Base-by-base conservation (phyloP, 495 filamentous ascomycete species). In the Penicillium psychrofluorescens region DNA sequence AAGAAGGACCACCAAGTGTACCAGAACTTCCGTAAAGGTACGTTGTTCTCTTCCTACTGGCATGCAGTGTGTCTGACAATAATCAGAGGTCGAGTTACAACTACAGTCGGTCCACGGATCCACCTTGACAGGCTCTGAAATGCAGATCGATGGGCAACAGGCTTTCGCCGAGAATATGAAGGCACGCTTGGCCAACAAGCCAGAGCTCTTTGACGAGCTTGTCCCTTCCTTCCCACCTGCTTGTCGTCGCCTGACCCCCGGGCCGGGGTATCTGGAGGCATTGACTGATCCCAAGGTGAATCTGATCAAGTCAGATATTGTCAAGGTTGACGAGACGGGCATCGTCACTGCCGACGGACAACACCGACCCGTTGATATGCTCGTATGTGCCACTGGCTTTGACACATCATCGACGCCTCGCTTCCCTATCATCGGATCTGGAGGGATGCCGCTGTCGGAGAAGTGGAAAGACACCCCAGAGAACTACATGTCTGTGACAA, bases 401-500 rank as follows among this genome's bases (percentile, higher is more conserved):
- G 62, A 79, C 43, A 76, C 71, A 7, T 61, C 65, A 8, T 76
- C 63, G 47, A 56, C 59, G 9, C 74, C 73, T 0, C 67, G 66
- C 14, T 79, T 80, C 60, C 56, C 66, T 7, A 61, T 79, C 29
- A 62, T 56, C 30, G 81, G 81, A 0, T 56, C 59, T 12, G 56
- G 61, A 13, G 76, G 72, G 4, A 44, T 68, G 8, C 64, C 69
- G 13, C 58, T 85, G 0, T 52, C 70, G 1, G 61, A 76, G 10
- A 58, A 63, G 3, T 83, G 77, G 71, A 59, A 71, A 9, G 52
- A 68, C 11, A 67, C 67, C 0, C 63, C 78, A 0, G 75, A 76
- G 46, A 74, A 71, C 4, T 85, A 86, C 46, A 67, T 81, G 30
- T 78, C 75, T 11, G 63, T 78, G 11, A 76, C 79, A 5, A 68